Percentiles rank a stretch among this genome's conserved stretches.
These are phyloP conservation scores for Myriosclerotinia scirpicola DNA, from an alignment of 2,329 filamentous ascomycete species.

Conservation along the genomic window DNA sequence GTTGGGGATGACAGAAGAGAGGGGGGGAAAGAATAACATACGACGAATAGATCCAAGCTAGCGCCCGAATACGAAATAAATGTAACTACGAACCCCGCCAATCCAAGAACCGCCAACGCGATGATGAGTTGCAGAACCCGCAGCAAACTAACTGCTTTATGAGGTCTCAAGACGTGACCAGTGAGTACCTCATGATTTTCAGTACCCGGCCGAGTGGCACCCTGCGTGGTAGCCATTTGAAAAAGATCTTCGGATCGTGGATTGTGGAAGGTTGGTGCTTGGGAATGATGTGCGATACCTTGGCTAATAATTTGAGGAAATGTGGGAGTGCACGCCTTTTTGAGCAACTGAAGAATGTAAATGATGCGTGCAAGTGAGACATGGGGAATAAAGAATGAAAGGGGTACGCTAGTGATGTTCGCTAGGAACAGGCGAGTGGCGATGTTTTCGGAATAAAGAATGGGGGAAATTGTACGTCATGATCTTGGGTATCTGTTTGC, in stretches of 20 bases:
- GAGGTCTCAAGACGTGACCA: not conserved
- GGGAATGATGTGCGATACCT: not conserved
- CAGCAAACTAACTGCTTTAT: not conserved
- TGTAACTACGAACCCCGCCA: conserved; percentile 18
- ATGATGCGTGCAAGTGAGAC: conserved; percentile 10
- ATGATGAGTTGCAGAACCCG: conserved; percentile 8
- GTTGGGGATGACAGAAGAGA: too few species aligned
- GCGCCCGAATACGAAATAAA: conserved; percentile 18
- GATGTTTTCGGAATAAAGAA: conserved; percentile 17
- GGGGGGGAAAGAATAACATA: not conserved
- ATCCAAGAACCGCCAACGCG: conserved; percentile 13
- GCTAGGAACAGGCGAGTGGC: conserved; percentile 11
- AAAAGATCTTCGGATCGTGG: not conserved
- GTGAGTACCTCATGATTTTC: not conserved
- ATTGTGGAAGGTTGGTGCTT: not conserved
- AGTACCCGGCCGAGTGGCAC: not conserved
- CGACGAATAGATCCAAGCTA: conserved; percentile 14
- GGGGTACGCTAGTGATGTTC: not conserved
- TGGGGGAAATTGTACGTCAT: not conserved
- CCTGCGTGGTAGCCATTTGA: not conserved
- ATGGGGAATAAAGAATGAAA: conserved; percentile 13
- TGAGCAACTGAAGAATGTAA: not conserved
- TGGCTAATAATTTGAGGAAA: not conserved
- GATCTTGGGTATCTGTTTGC: not conserved
- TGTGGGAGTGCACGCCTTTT: not conserved